Base-by-base conservation (phyloP, 2,329 filamentous ascomycete species). In the Neospermospora avenae region DNA sequence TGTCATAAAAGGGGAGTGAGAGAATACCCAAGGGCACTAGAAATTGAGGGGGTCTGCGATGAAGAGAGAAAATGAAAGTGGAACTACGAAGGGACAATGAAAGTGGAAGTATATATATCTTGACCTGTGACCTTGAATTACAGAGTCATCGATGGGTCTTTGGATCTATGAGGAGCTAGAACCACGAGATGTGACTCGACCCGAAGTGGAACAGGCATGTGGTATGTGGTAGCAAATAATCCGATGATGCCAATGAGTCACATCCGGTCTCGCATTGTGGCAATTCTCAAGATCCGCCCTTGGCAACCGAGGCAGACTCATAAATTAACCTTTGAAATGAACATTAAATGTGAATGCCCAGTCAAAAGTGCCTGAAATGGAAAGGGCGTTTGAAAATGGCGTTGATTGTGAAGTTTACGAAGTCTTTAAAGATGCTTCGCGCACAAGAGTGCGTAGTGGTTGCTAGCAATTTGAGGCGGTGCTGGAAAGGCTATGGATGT, bases 31-130 rank as follows among this genome's bases (percentile, higher is more conserved):
- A 60, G 62, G 56, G 60, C 62, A 60, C 59, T 28, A 53, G 44
- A 53, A 45, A 54, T 52, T 39, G 54, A 37, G 64, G 68, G 68
- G 64, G 66, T 61, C 64, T 69, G 68, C 67, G 64, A 64, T 67
- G 61, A 58, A 42, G 61, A 63, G 49, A 55, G 51, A 58, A 51
- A 44, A 57, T 28, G 55, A 51, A 49, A 59, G 14, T 28, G 41
- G n/a, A 37, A 16, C 16, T n/a, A n/a, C 16, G 39, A 62, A 37
- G 37, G 48, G 46, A 41, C 22, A 57, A n/a, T n/a, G n/a, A n/a
- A n/a, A 56, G 28, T 46, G 59, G 10, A 63, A 31, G 52, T 25
- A 55, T 60, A 63, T 69, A 69, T 65, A 67, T 63, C 28, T 6
- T 31, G 28, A 31, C 28, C 28, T n/a, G 18, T 41, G n/a, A n/a